These are phyloP conservation scores for Wickerhamiella sorbophila DNA, from an alignment of 805 yeast genomes.

Conservation along the genomic window DNA sequence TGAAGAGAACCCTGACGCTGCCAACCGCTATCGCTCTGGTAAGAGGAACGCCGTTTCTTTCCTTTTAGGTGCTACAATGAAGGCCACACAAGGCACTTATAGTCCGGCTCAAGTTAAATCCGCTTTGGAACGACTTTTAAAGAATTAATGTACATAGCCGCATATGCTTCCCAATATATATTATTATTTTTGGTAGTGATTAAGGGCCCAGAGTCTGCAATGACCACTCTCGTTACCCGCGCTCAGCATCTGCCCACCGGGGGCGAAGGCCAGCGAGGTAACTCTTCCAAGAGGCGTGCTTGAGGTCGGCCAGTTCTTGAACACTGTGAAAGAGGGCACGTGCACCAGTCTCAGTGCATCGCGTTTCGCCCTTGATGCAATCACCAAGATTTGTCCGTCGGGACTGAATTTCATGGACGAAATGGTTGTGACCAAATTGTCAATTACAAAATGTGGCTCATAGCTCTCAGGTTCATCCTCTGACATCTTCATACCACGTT, in stretches of 20 bases:
- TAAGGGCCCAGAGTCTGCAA: slow-evolving; percentile 76
- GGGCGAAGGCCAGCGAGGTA: slow-evolving; percentile 64
- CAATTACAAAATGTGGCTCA: slow-evolving; percentile 51
- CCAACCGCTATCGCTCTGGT: slow-evolving; percentile 41
- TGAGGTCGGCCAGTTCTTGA: slow-evolving; percentile 93
- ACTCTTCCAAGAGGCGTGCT: slow-evolving; percentile 95
- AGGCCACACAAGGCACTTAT: slow-evolving; percentile 47
- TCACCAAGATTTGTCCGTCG: slow-evolving; percentile 80
- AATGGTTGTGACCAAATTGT: slow-evolving; percentile 69
- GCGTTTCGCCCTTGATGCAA: slow-evolving; percentile 71
- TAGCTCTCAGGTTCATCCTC: slow-evolving; percentile 23
- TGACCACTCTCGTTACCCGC: slow-evolving; percentile 86
- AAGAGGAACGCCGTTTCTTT: slow-evolving; percentile 58
- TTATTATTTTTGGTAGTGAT: slow-evolving; percentile 39
- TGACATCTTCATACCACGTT: slow-evolving; percentile 13
- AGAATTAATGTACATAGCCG: not conserved
- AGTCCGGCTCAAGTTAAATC: slow-evolving; percentile 17
- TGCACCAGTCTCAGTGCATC: slow-evolving; percentile 83
- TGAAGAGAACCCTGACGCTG: slow-evolving; percentile 36
- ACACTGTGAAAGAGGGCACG: slow-evolving; percentile 73
- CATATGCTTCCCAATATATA: not conserved
- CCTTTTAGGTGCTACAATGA: slow-evolving; percentile 77
- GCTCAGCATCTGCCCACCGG: slow-evolving; percentile 67
- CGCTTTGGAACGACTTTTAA: slow-evolving; percentile 14
- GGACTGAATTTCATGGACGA: slow-evolving; percentile 58